Percentiles rank a stretch among this genome's conserved stretches.
These are phyloP conservation scores for Phaeophleospora eucalypticola DNA, from an alignment of 2,329 filamentous ascomycete genomes.

Conservation along the genomic window DNA sequence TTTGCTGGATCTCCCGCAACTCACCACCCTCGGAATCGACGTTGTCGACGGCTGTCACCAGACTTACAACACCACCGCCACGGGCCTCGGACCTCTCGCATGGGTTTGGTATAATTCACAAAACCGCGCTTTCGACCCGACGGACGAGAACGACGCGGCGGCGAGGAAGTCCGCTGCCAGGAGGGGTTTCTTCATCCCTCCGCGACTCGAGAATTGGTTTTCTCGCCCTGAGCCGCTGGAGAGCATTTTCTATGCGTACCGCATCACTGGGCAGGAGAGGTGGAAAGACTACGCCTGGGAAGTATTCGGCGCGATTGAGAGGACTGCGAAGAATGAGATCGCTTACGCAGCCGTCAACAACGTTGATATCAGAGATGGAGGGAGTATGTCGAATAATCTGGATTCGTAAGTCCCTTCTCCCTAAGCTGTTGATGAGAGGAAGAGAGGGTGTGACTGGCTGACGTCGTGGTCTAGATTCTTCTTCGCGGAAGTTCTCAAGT, in stretches of 20 bases:
- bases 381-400: constrained; percentile 13
- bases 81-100: constrained; percentile 18
- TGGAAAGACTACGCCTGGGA: constrained; percentile 43
- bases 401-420: constrained; percentile 15
- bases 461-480: constrained; percentile 38
- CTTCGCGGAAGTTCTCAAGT: constrained; percentile 80
- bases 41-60: constrained; percentile 30
- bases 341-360: constrained; percentile 17
- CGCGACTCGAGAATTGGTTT: constrained; percentile 17
- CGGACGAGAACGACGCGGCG: constrained; percentile 16
- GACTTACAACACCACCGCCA: constrained; percentile 32
- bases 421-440: not conserved
- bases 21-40: constrained; percentile 27
- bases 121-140: constrained; percentile 14
- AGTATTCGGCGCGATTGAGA: constrained; percentile 41
- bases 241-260: constrained; percentile 55
- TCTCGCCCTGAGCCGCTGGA: constrained; percentile 51
- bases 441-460: not conserved
- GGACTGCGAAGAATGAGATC: constrained; percentile 34
- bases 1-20: constrained; percentile 22
- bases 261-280: constrained; percentile 51
- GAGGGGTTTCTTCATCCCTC: constrained; percentile 18
- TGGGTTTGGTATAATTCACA: constrained; percentile 22
- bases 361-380: constrained; percentile 17
- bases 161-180: constrained; percentile 12